Base-by-base conservation (phyloP, 208 protist genomes). In the Acanthamoeba triangularis region DNA sequence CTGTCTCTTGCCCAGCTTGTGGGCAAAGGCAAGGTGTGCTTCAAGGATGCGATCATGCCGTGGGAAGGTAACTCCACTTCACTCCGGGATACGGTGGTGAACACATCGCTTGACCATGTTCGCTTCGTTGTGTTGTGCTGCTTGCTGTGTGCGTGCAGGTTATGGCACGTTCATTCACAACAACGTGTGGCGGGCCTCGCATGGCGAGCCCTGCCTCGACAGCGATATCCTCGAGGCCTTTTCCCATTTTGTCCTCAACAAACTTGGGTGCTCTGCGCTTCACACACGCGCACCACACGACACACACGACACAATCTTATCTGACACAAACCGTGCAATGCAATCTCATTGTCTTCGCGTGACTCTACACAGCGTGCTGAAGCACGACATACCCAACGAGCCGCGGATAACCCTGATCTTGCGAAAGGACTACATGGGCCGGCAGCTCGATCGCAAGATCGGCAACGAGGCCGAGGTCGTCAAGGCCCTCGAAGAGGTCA, bases 141-240 rank as follows among this genome's bases (percentile, higher is more conserved):
- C 52, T 56, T 18, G 14, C 52, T 56, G 5, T 30, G 35, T 44
- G 11, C 63, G n/a, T 14, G 4, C 76, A 84, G 76, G 78, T 35
- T 87, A 87, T 61, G 78, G 78, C 41, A 87, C 41, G 2, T 87
- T 87, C 78, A 87, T 87, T 25, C 78, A 87, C 78, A 87, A 87
- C 78, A 87, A 87, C 11, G 78, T 61, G 5, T 87, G 41, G 49
- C 25, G 14, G 44, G 47, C 78, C n/a, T 25, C 28, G 11, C 18
- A 18, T 25, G 78, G 78, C 10, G 78, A 87, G 49, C 78, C 78
- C 18, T 87, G 78, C 49, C 2, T 63, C n/a, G 16, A 87, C 28
- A 87, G 78, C n/a, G 78, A 87, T 25, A 87, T 87, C 25, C 11
- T 87, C 3, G 28, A 87, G 20, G 78, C 11, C 25, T 87, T 87